A percentile compares a stretch with the other conserved stretches of the same genome.
Conservation (phyloP, 2,329 filamentous ascomycete genomes). For the Diaporthe citri region DNA sequence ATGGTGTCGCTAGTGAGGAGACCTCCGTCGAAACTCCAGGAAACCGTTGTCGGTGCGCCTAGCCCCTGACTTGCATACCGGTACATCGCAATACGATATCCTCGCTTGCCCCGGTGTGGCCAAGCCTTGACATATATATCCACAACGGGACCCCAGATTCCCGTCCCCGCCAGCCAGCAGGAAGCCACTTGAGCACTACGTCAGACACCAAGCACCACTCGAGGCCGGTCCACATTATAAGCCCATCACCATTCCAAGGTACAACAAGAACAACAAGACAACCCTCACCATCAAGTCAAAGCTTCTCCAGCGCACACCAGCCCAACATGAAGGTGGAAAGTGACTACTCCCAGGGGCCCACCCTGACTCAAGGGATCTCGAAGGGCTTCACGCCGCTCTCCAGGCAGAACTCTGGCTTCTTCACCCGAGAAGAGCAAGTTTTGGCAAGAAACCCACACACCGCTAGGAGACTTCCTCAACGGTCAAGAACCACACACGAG, state of each 20-base stretch:
- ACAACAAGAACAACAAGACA: neutral
- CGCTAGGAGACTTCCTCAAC: constrained; percentile 38
- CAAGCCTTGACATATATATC: constrained; percentile 37
- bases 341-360: constrained; percentile 30
- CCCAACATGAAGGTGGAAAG: constrained; percentile 38
- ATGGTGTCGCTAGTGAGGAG: constrained; percentile 60
- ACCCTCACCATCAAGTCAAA: neutral
- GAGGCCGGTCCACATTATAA: constrained; percentile 6
- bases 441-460: constrained; percentile 51
- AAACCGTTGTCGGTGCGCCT: constrained; percentile 43
- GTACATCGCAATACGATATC: constrained; percentile 33
- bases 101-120: constrained; percentile 23
- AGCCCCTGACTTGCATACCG: constrained; percentile 43
- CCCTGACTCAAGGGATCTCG: constrained; percentile 30
- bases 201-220: neutral
- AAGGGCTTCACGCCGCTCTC: constrained; percentile 41
- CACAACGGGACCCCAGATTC: constrained; percentile 34
- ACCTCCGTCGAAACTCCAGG: constrained; percentile 40
- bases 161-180: constrained; percentile 26
- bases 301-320: neutral
- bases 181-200: constrained; percentile 19
- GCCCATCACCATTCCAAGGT: neutral
- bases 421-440: constrained; percentile 57
- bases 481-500: constrained; percentile 40
- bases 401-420: constrained; percentile 41